A percentile compares a stretch with the other conserved stretches of the same genome.
Evolutionary conservation across 2,329 filamentous ascomycete species (phyloP).

Genomic region (Gaeumannomyces sp.): DNA sequence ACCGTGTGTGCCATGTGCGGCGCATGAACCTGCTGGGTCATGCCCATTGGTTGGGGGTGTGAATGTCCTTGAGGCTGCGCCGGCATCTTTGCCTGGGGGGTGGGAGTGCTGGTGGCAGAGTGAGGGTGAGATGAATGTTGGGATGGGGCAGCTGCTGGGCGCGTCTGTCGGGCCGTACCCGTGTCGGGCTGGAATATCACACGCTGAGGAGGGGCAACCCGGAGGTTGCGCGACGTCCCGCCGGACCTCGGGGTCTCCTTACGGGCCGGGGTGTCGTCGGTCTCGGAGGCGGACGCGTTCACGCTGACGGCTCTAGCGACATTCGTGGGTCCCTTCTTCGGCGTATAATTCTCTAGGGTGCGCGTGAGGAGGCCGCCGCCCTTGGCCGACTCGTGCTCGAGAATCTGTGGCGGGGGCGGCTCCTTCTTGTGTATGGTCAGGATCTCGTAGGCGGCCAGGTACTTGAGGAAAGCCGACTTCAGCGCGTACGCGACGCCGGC

Average conservation of each 20-base stretch:
- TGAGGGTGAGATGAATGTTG: conserved; percentile 28
- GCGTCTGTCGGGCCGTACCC: conserved; percentile 55
- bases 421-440: conserved; percentile 69
- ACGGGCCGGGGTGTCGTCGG: conserved; percentile 52
- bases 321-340: conserved; percentile 28
- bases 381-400: conserved; percentile 82
- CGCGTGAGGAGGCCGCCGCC: conserved; percentile 73
- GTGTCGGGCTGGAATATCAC: conserved; percentile 82
- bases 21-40: conserved; percentile 17
- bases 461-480: conserved; percentile 86
- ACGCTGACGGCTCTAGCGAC: conserved; percentile 21
- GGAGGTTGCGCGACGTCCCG: conserved; percentile 57
- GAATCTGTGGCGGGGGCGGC: conserved; percentile 79
- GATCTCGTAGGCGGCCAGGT: conserved; percentile 83
- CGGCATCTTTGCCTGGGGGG: conserved; percentile 16
- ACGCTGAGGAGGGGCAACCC: conserved; percentile 78
- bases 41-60: conserved; percentile 19
- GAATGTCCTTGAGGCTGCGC: conserved; percentile 19
- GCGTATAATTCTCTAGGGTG: conserved; percentile 65
- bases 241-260: conserved; percentile 49
- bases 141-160: conserved; percentile 43
- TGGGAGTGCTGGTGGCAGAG: conserved; percentile 21
- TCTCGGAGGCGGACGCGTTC: conserved; percentile 31
- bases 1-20: conserved; percentile 23
- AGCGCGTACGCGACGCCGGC: conserved; percentile 79